Evolutionary conservation across 345 rosid species (phyloP), one percentile per base, ranked within the genome.

Genomic region (Stellera chamaejasme): DNA sequence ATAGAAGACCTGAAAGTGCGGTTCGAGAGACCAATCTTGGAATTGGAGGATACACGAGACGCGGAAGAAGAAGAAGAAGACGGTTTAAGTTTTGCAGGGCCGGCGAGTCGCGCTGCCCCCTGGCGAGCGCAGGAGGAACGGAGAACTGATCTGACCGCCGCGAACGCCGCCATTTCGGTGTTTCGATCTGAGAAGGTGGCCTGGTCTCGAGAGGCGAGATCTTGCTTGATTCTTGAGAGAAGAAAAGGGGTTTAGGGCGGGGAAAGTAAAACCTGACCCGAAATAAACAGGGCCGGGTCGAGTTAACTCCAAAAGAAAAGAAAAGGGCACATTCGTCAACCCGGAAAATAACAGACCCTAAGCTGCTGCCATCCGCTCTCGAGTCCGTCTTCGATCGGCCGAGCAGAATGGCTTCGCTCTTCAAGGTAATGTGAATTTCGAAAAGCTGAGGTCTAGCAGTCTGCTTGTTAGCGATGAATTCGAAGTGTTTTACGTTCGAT

Each of bases 71-170:
- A 32, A 5, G 39, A 77, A 14, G 66, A 77, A 12, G 81, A 52
- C 9, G 85, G 66, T 66, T 83, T 77, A 56, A 71, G 52, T 54
- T 75, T 69, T 45, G 84, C 69, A 28, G 69, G 81, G 48, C 89
- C 75, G 25, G 83, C 74, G 42, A 84, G 43, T 14, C 82, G 73
- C 52, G 82, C 59, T 8, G 81, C 83, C 25, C 69, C 77, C 55
- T 48, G 63, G 6, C 95, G 90, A 23, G 71, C 73, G 10, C 86
- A 71, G 64, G 67, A 57, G 41, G 95, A 80, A 47, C 95, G 93
- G 72, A 86, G 57, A 56, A 88, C 32, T 62, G 97, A 84, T 75
- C 96, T 82, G 55, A 82, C 80, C 58, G 83, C 82, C 42, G 69
- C 56, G 46, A 79, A 60, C 10, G 82, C 48, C 60, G 94, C 79